Percentiles rank a stretch among this genome's conserved stretches.
Conservation (phyloP, 2,329 filamentous ascomycete genomes). For the Scedosporium dehoogii region DNA sequence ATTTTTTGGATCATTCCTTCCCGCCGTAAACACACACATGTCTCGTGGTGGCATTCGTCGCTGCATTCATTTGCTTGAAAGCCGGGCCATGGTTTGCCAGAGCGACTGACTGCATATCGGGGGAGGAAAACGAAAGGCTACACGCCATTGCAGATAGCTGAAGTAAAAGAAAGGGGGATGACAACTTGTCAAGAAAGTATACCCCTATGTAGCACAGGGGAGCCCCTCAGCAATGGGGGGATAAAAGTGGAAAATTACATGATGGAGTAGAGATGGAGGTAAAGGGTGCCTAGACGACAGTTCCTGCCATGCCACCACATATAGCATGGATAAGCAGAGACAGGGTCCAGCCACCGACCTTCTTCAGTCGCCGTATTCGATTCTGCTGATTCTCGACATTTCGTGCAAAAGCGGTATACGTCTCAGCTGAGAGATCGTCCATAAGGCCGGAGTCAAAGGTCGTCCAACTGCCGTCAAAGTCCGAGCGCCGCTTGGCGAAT, state of each 20-base stretch:
- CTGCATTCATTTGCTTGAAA: too few relatives aligned
- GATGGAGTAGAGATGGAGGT: background rate
- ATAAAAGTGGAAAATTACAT: background rate
- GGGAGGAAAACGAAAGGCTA: background rate
- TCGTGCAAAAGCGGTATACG: constrained; percentile 85
- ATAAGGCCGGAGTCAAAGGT: constrained; percentile 88
- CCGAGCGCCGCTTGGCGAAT: constrained; percentile 76
- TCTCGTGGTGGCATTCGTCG: background rate
- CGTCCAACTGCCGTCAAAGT: constrained; percentile 95
- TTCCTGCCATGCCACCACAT: constrained; percentile 90
- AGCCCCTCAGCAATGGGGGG: background rate
- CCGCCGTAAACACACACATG: constrained; percentile 4
- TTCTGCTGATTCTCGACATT: constrained; percentile 87
- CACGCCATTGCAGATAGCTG: background rate
- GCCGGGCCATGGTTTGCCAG: too few relatives aligned
- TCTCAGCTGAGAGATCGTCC: constrained; percentile 87
- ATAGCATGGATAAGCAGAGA: constrained; percentile 87
- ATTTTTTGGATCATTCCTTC: background rate
- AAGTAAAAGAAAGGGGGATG: too few relatives aligned
- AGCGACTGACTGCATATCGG: background rate
- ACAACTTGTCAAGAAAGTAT: background rate
- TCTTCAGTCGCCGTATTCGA: constrained; percentile 77
- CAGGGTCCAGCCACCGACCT: constrained; percentile 93
- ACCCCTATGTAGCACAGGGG: background rate
- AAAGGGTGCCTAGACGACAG: constrained; percentile 38